Base-by-base conservation (phyloP, 768 basidiomycete genomes). In the Tricholoma flavovirens region DNA sequence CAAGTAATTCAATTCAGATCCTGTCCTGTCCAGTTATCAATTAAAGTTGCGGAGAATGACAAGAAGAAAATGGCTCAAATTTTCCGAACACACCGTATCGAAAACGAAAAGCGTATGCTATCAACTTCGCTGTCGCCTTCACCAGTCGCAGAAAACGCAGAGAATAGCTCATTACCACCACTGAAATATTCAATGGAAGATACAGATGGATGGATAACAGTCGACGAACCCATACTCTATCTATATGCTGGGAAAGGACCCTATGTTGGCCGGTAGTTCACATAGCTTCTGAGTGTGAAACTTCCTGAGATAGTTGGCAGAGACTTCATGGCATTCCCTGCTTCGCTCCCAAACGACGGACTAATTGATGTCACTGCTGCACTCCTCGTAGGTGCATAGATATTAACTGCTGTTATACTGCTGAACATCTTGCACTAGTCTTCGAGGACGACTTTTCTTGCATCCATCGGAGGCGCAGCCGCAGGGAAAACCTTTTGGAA, bases 261-360 rank as follows among this genome's bases (percentile, higher is more conserved):
- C 5, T 90, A 82, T 69, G 85, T 88, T 42, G 80, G 77, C 53
- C 76, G 83, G 87, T 85, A 62, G 55, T 73, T 59, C 22, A 14
- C 55, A 40, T 12, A 21, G 54, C 19, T 55, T 36, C 24, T 7
- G 15, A 29, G 46, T 21, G 26, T n/a, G 26, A 6, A 29, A 7
- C n/a, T 48, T 48, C 46, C n/a, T 29, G 1, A 35, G 3, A 48
- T 15, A 1, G 12, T n/a, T 48, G 1, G 3, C 57, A 87, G 87
- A n/a, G 86, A 88, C 55, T 76, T 87, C 32, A 86, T 93, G 86
- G 83, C 90, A 21, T 94, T 93, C 65, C 93, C 91, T 0, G 84
- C 90, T 4, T 89, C 89, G 19, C 66, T 86, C 49, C 87, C 90
- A 0, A 82, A 88, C 56, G 90, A 94, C 63, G 90, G 90, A 0